Evolutionary conservation across 305 asterid genomes (phyloP), one percentile per base, ranked within the genome.

Genomic region (Withania somnifera): DNA sequence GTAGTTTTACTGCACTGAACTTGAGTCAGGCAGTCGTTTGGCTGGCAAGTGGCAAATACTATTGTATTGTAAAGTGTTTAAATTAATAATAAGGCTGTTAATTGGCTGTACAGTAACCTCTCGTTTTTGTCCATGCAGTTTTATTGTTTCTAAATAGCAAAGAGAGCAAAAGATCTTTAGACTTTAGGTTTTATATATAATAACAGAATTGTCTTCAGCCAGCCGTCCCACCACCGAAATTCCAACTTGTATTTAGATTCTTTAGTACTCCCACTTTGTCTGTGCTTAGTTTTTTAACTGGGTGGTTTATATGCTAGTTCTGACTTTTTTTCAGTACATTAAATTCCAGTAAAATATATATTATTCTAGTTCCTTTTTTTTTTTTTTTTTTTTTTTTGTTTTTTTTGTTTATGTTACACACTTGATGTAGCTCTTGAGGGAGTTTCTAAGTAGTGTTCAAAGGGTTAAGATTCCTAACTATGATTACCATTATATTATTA

Each of bases 251-350:
- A 80, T 57, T 58, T 56, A 73, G 80, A 79, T 77, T 87, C 86
- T 83, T 50, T 69, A 84, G 83, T 84, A 57, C 86, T 81, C 50
- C 87, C 89, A 87, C 87, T 87, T 60, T 68, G 8, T 32, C 54
- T 47, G 14, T 85, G 81, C 42, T 87, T 81, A 80, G 9, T 47
- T 58, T 19, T 67, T 67, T 40, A 68, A 68, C 50, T 84, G 47
- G 81, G 76, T 66, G 83, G 82, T 34, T 83, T 60, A 36, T 78
- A 56, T 82, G 82, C 81, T 64, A 34, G 32, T 52, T 57, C 78
- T 66, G 82, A 53, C 50, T 19, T 47, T 58, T n/a, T 64, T 26
- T 64, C 38, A 36, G 51, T 76, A 61, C 36, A 73, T 52, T 66
- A 60, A 73, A 58, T 34, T 81, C 67, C 80, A 76, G 75, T 80